These are phyloP conservation scores for Heterobasidion annosum DNA, from an alignment of 1,284 basidiomycete species.

Conservation along the genomic window DNA sequence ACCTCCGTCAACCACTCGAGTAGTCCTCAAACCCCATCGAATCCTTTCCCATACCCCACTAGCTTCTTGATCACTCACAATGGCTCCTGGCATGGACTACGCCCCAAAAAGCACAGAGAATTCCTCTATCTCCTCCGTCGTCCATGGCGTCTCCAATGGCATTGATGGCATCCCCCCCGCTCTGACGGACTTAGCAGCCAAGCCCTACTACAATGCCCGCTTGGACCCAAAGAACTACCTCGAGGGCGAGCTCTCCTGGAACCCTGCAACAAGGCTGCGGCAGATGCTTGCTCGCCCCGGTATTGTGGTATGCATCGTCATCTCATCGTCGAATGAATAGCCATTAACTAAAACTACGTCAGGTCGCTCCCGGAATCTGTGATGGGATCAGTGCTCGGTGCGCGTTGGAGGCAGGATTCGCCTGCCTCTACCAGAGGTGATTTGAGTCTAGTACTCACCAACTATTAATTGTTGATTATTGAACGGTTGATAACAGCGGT, in stretches of 20 bases:
- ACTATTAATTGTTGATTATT: background rate
- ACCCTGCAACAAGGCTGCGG: conserved; percentile 62
- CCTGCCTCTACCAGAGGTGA: conserved; percentile 63
- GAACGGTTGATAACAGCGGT: conserved; percentile 30
- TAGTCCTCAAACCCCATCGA: background rate
- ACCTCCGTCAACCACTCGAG: background rate
- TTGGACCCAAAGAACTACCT: conserved; percentile 62
- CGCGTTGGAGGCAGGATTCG: conserved; percentile 70
- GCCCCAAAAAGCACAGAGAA: background rate
- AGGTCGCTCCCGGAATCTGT: conserved; percentile 73
- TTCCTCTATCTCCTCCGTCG: background rate
- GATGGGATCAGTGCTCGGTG: conserved; percentile 77
- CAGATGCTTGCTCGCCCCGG: conserved; percentile 72
- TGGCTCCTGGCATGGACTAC: conserved; percentile 6
- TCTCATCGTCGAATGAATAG: background rate
- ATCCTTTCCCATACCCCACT: background rate
- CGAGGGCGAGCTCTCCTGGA: conserved; percentile 55
- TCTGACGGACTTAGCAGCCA: background rate
- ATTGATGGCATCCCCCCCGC: background rate
- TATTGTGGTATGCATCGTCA: conserved; percentile 48
- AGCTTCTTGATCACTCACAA: background rate
- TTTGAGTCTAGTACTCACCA: background rate
- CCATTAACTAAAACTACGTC: background rate
- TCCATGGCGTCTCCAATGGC: background rate
- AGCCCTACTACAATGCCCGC: conserved; percentile 48